phyloP scores from a whole-genome alignment of 1,139 yeast genomes.

The Lodderomyces parapsilosis region DNA sequence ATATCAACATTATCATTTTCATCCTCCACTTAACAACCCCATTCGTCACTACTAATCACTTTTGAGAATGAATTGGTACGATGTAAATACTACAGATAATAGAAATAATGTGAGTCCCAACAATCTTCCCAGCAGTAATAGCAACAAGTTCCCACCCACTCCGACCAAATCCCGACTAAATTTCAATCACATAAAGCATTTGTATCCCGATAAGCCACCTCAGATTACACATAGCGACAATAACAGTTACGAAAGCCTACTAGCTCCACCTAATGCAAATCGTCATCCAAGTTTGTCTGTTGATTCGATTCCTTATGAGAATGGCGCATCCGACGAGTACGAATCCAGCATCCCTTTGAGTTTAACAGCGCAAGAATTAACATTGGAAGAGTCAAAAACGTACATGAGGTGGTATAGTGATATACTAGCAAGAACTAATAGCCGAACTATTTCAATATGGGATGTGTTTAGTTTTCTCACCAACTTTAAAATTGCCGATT shows the following conservation, averaged over 20 bases:
- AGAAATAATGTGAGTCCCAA: slow-evolving; percentile 3
- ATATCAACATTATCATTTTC: background rate
- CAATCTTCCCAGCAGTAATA: background rate
- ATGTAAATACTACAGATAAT: slow-evolving; percentile 4
- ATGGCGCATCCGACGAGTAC: slow-evolving; percentile 1
- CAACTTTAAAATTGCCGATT: slow-evolving; percentile 55
- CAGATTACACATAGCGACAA: slow-evolving; percentile 10
- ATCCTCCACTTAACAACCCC: background rate
- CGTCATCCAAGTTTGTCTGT: slow-evolving; percentile 3
- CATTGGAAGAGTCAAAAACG: slow-evolving; percentile 65
- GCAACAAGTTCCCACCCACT: slow-evolving; percentile 6
- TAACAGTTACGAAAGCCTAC: slow-evolving; percentile 11
- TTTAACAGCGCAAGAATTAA: slow-evolving; percentile 57
- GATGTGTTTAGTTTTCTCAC: slow-evolving; percentile 65
- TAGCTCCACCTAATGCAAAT: slow-evolving; percentile 1
- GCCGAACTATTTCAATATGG: slow-evolving; percentile 53
- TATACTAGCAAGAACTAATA: slow-evolving; percentile 56
- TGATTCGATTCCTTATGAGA: slow-evolving; percentile 6
- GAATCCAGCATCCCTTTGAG: slow-evolving; percentile 51
- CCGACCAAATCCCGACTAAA: slow-evolving; percentile 9
- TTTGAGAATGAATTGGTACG: slow-evolving; percentile 7
- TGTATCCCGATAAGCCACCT: slow-evolving; percentile 12
- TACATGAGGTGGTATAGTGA: slow-evolving; percentile 79
- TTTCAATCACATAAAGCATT: slow-evolving; percentile 10
- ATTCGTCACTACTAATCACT: background rate